Evolutionary conservation across 2,329 filamentous ascomycete genomes (phyloP).

Genomic region (Bipolaris victoriae): DNA sequence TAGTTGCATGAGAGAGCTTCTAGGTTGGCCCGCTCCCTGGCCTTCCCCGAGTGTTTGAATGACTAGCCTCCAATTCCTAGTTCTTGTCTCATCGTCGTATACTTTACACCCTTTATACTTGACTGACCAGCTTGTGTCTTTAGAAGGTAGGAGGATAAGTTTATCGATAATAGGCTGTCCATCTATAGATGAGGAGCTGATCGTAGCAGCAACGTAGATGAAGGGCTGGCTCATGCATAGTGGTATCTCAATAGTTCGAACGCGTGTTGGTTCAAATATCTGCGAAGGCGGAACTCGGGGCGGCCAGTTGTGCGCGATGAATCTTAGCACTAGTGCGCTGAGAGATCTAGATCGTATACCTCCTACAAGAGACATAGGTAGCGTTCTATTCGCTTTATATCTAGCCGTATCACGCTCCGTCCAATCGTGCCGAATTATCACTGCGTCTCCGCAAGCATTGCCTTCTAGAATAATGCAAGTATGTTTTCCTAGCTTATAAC

Average conservation of each 20-base stretch:
- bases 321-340: neutral
- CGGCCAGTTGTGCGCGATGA: neutral
- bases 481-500: neutral
- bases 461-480: neutral
- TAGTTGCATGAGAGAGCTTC: neutral
- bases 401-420: neutral
- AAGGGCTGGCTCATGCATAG: neutral
- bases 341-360: neutral
- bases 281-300: neutral
- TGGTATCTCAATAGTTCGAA: neutral
- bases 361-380: neutral
- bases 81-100: neutral
- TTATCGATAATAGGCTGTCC: neutral
- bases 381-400: neutral
- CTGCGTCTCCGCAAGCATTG: neutral
- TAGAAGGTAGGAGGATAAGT: neutral
- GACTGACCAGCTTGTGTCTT: neutral
- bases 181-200: neutral
- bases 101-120: neutral
- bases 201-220: neutral
- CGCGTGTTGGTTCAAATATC: neutral
- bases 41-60: neutral
- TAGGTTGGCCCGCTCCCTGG: neutral
- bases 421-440: neutral
- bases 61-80: neutral